These are phyloP conservation scores for Lentinula edodes DNA, from an alignment of 768 basidiomycete species.

Conservation along the genomic window DNA sequence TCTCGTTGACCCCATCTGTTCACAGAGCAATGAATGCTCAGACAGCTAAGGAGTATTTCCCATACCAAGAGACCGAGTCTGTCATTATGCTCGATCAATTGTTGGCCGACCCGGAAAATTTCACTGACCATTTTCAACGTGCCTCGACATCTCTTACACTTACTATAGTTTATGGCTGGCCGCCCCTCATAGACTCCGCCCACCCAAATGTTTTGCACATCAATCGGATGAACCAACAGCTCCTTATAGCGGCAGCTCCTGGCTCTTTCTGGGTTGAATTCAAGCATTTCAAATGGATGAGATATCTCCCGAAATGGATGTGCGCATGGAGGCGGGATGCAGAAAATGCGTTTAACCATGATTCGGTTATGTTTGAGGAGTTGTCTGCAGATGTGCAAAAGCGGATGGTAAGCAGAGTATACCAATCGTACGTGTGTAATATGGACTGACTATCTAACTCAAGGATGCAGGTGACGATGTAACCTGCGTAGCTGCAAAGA, in stretches of 20 bases:
- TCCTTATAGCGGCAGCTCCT: conserved; percentile 19
- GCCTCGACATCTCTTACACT: conserved; percentile 9
- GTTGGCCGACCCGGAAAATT: neutral
- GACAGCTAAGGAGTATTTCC: neutral
- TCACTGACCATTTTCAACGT: conserved; percentile 1
- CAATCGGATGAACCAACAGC: conserved; percentile 15
- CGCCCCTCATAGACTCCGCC: conserved; percentile 3
- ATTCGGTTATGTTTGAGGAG: conserved; percentile 14
- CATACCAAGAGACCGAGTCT: neutral
- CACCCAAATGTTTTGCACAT: conserved; percentile 14
- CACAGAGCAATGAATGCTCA: neutral
- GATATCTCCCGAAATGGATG: conserved; percentile 21
- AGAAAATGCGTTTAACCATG: conserved; percentile 5
- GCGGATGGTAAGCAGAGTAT: neutral
- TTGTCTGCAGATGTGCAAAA: conserved; percentile 5
- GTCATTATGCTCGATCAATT: neutral
- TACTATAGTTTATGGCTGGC: conserved; percentile 13
- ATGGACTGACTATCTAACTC: neutral
- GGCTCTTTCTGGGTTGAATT: conserved; percentile 30
- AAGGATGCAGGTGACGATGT: neutral
- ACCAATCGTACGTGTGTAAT: neutral
- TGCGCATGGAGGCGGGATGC: conserved; percentile 23
- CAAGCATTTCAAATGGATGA: conserved; percentile 17
- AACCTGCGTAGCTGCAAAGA: neutral
- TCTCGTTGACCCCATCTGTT: neutral